A percentile compares a stretch with the other conserved stretches of the same genome.
phyloP scores from a whole-genome alignment of 805 yeast genomes.

The Kuraishia ogatae region DNA sequence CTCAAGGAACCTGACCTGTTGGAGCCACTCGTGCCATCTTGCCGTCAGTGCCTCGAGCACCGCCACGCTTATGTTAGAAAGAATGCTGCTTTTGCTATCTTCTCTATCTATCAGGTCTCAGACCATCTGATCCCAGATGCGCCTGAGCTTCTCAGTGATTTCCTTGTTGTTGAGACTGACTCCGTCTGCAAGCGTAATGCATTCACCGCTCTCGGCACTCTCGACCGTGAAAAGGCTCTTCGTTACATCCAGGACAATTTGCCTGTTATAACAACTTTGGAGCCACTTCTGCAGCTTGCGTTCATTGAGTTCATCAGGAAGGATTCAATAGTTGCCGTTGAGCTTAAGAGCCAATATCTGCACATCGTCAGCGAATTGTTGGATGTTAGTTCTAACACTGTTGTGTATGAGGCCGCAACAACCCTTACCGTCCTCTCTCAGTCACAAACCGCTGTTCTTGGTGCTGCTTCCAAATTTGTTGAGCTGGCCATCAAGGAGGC shows the following conservation, averaged over 20 bases:
- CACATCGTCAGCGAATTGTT: slow-evolving; percentile 65
- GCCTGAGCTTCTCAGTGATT: slow-evolving; percentile 68
- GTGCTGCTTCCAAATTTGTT: slow-evolving; percentile 80
- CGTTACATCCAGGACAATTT: slow-evolving; percentile 70
- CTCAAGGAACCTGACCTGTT: slow-evolving; percentile 87
- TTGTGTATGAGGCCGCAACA: slow-evolving; percentile 85
- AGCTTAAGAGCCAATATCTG: slow-evolving; percentile 63
- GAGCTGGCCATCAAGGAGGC: slow-evolving; percentile 86
- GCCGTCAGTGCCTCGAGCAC: slow-evolving; percentile 85
- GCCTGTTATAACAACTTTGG: slow-evolving; percentile 51
- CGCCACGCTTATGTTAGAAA: slow-evolving; percentile 97
- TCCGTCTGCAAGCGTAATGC: slow-evolving; percentile 95
- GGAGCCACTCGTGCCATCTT: slow-evolving; percentile 92
- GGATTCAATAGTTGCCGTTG: slow-evolving; percentile 60
- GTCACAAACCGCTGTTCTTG: slow-evolving; percentile 57
- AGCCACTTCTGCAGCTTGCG: slow-evolving; percentile 80
- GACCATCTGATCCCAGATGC: slow-evolving; percentile 93
- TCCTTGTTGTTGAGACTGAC: slow-evolving; percentile 78
- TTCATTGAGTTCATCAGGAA: slow-evolving; percentile 85
- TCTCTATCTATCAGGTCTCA: slow-evolving; percentile 72
- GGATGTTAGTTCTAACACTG: slow-evolving; percentile 62
- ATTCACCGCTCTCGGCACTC: slow-evolving; percentile 73
- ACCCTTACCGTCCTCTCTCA: slow-evolving; percentile 52
- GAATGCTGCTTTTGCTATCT: slow-evolving; percentile 89
- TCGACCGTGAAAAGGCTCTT: slow-evolving; percentile 81